Evolutionary conservation across 768 basidiomycete genomes (phyloP).

Genomic region (Russula foetens): DNA sequence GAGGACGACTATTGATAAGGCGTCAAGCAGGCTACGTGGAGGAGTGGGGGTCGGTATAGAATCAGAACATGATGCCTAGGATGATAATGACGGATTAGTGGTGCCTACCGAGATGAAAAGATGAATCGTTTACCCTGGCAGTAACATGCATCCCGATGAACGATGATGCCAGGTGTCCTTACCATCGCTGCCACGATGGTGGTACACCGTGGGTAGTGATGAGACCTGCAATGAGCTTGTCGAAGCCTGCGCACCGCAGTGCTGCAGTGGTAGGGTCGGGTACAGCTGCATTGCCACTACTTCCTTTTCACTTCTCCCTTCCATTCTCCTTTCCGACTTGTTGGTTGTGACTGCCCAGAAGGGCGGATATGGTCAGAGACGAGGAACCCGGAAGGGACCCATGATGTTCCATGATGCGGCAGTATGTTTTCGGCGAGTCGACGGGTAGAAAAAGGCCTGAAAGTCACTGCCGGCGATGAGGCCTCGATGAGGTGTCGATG

Average conservation of each 20-base stretch:
- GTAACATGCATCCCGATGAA: constrained; percentile 4
- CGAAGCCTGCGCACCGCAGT: constrained; percentile 12
- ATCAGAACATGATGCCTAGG: neutral
- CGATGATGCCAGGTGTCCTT: no score
- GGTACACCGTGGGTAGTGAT: no score
- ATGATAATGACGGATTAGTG: neutral
- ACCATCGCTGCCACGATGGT: no score
- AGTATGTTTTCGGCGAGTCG: neutral
- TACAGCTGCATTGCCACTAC: neutral
- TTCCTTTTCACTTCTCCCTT: constrained; percentile 6
- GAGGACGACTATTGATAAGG: constrained; percentile 12
- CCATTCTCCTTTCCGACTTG: constrained; percentile 4
- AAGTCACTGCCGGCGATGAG: no score
- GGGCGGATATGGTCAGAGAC: constrained; percentile 7
- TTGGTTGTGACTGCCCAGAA: neutral
- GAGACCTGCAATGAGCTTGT: constrained; percentile 11
- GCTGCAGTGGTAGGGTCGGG: constrained; percentile 11
- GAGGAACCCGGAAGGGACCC: neutral
- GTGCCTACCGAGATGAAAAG: neutral
- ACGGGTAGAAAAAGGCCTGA: neutral
- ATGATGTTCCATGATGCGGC: constrained; percentile 4
- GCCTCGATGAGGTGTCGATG: no score
- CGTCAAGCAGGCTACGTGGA: constrained; percentile 10
- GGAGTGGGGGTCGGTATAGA: no score
- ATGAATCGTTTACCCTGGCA: constrained; percentile 13